Evolutionary conservation across 352 stramenopile genomes (phyloP).

Genomic region (Phytophthora fragariaefolia): DNA sequence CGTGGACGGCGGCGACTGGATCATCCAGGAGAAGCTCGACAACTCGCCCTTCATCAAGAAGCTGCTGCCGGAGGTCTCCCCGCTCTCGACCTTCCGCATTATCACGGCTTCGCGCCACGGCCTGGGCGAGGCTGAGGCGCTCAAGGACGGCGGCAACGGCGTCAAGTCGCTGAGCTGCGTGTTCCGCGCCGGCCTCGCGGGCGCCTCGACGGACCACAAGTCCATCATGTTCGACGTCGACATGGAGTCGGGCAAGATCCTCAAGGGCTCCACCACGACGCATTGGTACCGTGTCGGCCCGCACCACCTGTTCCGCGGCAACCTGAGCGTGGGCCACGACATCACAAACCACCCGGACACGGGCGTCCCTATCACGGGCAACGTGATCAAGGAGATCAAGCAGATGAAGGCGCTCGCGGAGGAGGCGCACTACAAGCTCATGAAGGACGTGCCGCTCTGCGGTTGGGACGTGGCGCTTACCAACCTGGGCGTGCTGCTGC

Average conservation of each 20-base stretch:
- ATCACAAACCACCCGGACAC: constrained; percentile 92
- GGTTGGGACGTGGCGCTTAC: constrained; percentile 95
- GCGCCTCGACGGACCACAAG: constrained; percentile 96
- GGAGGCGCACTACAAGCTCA: constrained; percentile 91
- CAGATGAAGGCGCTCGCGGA: constrained; percentile 85
- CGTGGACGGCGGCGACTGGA: constrained; percentile 92
- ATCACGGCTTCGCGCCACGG: constrained; percentile 94
- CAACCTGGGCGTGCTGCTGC: constrained; percentile 86
- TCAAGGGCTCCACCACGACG: constrained; percentile 95
- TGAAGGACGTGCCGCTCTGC: constrained; percentile 92
- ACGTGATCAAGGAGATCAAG: constrained; percentile 90
- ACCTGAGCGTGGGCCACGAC: constrained; percentile 87
- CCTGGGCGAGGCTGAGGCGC: constrained; percentile 48
- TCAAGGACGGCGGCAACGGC: constrained; percentile 61
- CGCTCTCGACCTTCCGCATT: constrained; percentile 98
- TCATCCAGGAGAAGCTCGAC: constrained; percentile 96
- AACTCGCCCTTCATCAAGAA: constrained; percentile 94
- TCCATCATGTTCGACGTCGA: constrained; percentile 99
- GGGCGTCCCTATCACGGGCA: constrained; percentile 85
- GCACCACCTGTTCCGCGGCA: constrained; percentile 71
- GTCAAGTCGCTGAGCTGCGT: constrained; percentile 86
- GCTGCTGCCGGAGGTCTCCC: constrained; percentile 93
- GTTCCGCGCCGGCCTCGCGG: constrained; percentile 69
- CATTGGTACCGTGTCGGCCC: constrained; percentile 96
- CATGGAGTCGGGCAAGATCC: constrained; percentile 92